Evolutionary conservation across 1,139 yeast genomes (phyloP), one percentile per base, ranked within the genome.

Genomic region (Schizosaccharomyces versatilis): DNA sequence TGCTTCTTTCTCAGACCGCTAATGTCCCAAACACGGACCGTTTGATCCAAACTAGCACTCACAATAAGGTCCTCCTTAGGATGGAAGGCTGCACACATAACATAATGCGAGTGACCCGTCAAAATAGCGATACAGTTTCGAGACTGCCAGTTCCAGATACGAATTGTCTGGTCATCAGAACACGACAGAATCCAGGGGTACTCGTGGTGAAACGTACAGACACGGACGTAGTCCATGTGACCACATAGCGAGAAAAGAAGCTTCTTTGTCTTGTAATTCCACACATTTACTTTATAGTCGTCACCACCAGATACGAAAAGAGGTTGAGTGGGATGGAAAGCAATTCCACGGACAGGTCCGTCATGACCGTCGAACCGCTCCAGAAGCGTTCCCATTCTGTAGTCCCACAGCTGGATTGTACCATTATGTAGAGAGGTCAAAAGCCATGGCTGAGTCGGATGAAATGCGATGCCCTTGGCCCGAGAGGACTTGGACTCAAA

Each of bases 111-210:
- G 69, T 93, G 99, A 59, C 99, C 98, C 7, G 98, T 90, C 63
- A 93, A 73, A 64, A 96, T 85, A 32, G 98, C 97, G 64, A 93
- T 83, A 68, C 86, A 94, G 39, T 53, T 57, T 63, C 98, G 81
- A 67, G 88, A 88, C 72, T 93, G 98, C 98, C 98, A 93, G 71
- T 93, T 93, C 99, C 99, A 93, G 62, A 93, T 90, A 66, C 98
- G 77, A 62, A 93, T 86, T 51, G 99, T 93, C 71, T 93, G 98
- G 72, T 93, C 99, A 68, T 93, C 99, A 47, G 96, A 85, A 60
- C 94, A 82, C 24, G 96, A 82, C 59, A 93, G 78, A 65, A 93
- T 83, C 98, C 98, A 93, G 9, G 99, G 99, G 66, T 93, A 75
- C 66, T 88, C 96, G 64, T 80, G 83, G 70, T 93, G 99, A 77